These are phyloP conservation scores for Acer saccharum DNA, from an alignment of 345 rosid genomes.

Conservation along the genomic window DNA sequence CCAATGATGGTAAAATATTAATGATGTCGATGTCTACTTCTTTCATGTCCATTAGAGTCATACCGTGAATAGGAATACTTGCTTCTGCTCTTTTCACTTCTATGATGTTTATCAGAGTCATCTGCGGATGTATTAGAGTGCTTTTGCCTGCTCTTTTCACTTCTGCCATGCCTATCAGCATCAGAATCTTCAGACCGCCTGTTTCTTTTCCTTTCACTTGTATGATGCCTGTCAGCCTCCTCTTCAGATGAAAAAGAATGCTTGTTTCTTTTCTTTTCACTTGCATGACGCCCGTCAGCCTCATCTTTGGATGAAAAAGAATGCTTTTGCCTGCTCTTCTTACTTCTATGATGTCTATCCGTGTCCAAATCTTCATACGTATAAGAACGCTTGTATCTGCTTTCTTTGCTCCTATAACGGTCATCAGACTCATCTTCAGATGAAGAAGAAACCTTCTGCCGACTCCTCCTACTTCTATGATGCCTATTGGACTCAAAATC, in stretches of 20 bases:
- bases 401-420: conserved; percentile 19
- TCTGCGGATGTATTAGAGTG: conserved; percentile 21
- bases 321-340: conserved; percentile 13
- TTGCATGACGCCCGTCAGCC: conserved; percentile 15
- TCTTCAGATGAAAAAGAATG: conserved; percentile 22
- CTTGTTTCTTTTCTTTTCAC: conserved; percentile 22
- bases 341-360: conserved; percentile 18
- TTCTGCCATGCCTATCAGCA: conserved; percentile 15
- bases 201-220: conserved; percentile 18
- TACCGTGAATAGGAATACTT: conserved; percentile 24
- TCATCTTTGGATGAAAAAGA: conserved; percentile 20
- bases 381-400: conserved; percentile 27
- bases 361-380: conserved; percentile 30
- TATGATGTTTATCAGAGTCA: conserved; percentile 16
- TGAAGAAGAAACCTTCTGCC: conserved; percentile 28
- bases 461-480: conserved; percentile 29
- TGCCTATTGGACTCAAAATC: conserved; percentile 29
- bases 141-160: conserved; percentile 23
- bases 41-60: conserved; percentile 10
- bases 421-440: conserved; percentile 29
- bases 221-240: conserved; percentile 15
- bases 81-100: conserved; percentile 19
- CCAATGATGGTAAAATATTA: not conserved
- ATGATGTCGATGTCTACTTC: conserved; percentile 19
- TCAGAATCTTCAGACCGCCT: conserved; percentile 28